Percentiles rank a stretch among this genome's conserved stretches.
These are phyloP conservation scores for Parietaria judaica DNA, from an alignment of 306 rosid genomes.

Conservation along the genomic window DNA sequence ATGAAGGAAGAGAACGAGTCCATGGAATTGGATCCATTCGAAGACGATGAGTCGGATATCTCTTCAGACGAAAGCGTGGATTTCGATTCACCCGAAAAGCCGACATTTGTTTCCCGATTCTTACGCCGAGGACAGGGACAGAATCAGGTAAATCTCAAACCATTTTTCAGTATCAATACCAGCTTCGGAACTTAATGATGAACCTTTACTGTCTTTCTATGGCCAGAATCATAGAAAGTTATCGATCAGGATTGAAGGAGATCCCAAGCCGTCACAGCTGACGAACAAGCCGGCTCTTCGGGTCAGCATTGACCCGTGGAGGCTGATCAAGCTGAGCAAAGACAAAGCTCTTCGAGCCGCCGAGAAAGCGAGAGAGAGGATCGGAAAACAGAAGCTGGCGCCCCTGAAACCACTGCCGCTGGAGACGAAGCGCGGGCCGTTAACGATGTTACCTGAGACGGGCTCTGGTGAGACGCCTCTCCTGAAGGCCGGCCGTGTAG, in stretches of 20 bases:
- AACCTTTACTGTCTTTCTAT: slow-evolving; percentile 9
- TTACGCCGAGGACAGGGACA: slow-evolving; percentile 43
- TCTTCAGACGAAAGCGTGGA: slow-evolving; percentile 75
- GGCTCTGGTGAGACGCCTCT: slow-evolving; percentile 37
- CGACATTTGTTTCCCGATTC: slow-evolving; percentile 56
- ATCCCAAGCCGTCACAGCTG: slow-evolving; percentile 38
- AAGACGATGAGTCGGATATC: slow-evolving; percentile 65
- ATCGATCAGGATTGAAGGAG: slow-evolving; percentile 69
- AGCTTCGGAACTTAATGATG: background rate
- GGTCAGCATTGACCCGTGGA: slow-evolving; percentile 81
- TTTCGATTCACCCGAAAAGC: slow-evolving; percentile 78
- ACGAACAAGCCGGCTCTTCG: slow-evolving; percentile 54
- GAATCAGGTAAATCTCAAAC: slow-evolving; percentile 34
- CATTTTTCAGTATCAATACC: background rate
- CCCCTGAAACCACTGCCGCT: slow-evolving; percentile 65
- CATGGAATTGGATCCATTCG: slow-evolving; percentile 48
- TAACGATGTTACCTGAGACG: slow-evolving; percentile 16
- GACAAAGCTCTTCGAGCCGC: slow-evolving; percentile 75
- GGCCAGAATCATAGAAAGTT: slow-evolving; percentile 52
- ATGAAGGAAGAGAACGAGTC: slow-evolving; percentile 75
- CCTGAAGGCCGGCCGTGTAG: slow-evolving; percentile 36
- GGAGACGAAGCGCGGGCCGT: slow-evolving; percentile 58
- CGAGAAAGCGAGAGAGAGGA: slow-evolving; percentile 74
- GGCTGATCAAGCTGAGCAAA: slow-evolving; percentile 64
- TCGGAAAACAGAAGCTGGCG: slow-evolving; percentile 43